Evolutionary conservation across 2,329 filamentous ascomycete species (phyloP).

Genomic region (Aspergillus sp.): DNA sequence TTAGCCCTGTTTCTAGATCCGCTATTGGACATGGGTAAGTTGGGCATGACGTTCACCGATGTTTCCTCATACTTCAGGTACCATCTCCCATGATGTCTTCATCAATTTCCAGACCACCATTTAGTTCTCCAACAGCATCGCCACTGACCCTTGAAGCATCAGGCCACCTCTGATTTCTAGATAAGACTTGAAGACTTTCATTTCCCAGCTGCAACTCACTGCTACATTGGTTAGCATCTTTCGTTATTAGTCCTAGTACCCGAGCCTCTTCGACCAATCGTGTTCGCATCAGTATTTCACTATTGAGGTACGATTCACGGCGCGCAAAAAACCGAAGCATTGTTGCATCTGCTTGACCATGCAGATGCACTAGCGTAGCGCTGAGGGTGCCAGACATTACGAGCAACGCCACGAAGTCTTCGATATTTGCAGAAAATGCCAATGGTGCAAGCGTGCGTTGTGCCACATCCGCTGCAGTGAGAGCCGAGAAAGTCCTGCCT

Average conservation of each 20-base stretch:
- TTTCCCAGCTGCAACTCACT: constrained; percentile 58
- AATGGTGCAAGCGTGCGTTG: constrained; percentile 34
- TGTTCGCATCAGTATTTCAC: constrained; percentile 39
- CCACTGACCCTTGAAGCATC: constrained; percentile 22
- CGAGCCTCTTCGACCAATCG: constrained; percentile 53
- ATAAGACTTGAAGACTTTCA: constrained; percentile 59
- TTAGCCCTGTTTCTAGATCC: not conserved
- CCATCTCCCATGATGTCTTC: constrained; percentile 45
- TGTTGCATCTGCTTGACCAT: constrained; percentile 40
- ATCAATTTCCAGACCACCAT: constrained; percentile 33
- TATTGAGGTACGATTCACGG: constrained; percentile 33
- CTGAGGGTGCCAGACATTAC: constrained; percentile 54
- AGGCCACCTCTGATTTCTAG: constrained; percentile 47
- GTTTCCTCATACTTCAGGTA: constrained; percentile 17
- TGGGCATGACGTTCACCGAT: not conserved
- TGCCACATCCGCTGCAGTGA: constrained; percentile 55
- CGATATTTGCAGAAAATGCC: constrained; percentile 29
- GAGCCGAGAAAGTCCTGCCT: constrained; percentile 68
- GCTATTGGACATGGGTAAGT: not conserved
- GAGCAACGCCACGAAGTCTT: constrained; percentile 44
- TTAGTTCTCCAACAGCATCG: constrained; percentile 12
- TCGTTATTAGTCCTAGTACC: constrained; percentile 53
- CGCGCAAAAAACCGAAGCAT: constrained; percentile 57
- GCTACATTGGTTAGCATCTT: constrained; percentile 57
- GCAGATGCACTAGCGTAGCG: constrained; percentile 51